Percentiles rank a stretch among this genome's conserved stretches.
These are phyloP conservation scores for Dendryphion nanum DNA, from an alignment of 2,329 filamentous ascomycete genomes.

Conservation along the genomic window DNA sequence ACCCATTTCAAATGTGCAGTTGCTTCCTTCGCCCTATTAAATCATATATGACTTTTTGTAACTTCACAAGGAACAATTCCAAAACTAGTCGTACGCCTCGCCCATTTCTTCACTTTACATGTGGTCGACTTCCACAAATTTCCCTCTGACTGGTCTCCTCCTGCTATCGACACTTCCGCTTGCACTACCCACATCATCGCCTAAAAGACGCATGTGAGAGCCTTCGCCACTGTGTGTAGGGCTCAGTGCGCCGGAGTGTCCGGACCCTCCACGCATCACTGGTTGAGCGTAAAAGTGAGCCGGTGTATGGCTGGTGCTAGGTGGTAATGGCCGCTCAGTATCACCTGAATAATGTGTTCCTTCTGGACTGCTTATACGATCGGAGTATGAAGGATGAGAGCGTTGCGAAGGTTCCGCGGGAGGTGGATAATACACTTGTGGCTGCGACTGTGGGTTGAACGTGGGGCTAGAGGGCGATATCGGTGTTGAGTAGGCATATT, in stretches of 20 bases:
- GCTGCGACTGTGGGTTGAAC: conserved; percentile 10
- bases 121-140: conserved; percentile 19
- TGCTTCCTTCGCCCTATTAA: no score
- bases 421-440: conserved; percentile 29
- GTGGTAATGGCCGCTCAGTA: conserved; percentile 7
- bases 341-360: conserved; percentile 19
- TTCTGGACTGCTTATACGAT: conserved; percentile 17
- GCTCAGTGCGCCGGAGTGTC: not conserved
- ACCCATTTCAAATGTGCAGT: no score
- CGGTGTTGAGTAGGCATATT: conserved; percentile 23
- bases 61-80: no score
- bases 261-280: conserved; percentile 6
- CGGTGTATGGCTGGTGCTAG: conserved; percentile 27
- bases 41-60: no score
- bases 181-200: not conserved
- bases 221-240: not conserved
- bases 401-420: conserved; percentile 17
- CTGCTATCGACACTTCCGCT: conserved; percentile 11
- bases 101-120: conserved; percentile 8
- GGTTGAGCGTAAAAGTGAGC: conserved; percentile 37
- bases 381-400: conserved; percentile 13
- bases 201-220: not conserved
- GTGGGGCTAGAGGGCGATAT: conserved; percentile 15
- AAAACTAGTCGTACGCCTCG: no score
- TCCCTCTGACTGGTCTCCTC: conserved; percentile 14